These are phyloP conservation scores for Neodidymelliopsis sp. DNA, from an alignment of 2,329 filamentous ascomycete genomes.

Conservation along the genomic window DNA sequence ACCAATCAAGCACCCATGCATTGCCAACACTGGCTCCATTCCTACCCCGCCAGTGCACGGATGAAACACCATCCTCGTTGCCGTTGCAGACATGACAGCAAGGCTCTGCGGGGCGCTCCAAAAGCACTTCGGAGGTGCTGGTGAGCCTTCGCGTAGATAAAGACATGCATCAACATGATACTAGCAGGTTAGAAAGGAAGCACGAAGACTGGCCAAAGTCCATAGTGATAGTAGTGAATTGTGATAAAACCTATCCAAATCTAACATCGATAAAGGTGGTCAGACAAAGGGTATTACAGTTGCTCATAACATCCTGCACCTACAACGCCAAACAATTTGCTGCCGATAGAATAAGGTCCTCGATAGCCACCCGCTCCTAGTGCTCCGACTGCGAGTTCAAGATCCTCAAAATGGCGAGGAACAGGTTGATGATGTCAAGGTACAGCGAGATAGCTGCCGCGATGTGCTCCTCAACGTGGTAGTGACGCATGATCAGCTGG, in stretches of 20 bases:
- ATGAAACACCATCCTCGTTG: not conserved
- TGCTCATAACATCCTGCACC: not conserved
- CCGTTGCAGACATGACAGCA: not conserved
- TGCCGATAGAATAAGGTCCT: not conserved
- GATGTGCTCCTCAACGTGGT: constrained; percentile 98
- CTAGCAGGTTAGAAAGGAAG: too few species aligned
- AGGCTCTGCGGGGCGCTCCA: too few species aligned
- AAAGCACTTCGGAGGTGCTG: too few species aligned
- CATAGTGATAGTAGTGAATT: too few species aligned
- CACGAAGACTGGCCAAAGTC: too few species aligned
- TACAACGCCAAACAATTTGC: not conserved
- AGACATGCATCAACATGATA: too few species aligned
- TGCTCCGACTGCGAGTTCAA: constrained; percentile 96
- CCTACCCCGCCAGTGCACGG: constrained; percentile 18
- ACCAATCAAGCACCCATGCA: constrained; percentile 21
- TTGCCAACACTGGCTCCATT: constrained; percentile 15
- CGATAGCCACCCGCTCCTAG: constrained; percentile 63
- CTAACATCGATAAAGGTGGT: too few species aligned
- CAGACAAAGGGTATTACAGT: not conserved
- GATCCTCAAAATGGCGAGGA: constrained; percentile 93
- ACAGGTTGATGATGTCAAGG: constrained; percentile 95
- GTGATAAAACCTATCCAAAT: too few species aligned
- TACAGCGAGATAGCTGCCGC: constrained; percentile 94
- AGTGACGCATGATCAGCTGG: constrained; percentile 92
- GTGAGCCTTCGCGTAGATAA: too few species aligned